These are phyloP conservation scores for Kluyveromyces nonfermentans DNA, from an alignment of 805 yeast species.

Conservation along the genomic window DNA sequence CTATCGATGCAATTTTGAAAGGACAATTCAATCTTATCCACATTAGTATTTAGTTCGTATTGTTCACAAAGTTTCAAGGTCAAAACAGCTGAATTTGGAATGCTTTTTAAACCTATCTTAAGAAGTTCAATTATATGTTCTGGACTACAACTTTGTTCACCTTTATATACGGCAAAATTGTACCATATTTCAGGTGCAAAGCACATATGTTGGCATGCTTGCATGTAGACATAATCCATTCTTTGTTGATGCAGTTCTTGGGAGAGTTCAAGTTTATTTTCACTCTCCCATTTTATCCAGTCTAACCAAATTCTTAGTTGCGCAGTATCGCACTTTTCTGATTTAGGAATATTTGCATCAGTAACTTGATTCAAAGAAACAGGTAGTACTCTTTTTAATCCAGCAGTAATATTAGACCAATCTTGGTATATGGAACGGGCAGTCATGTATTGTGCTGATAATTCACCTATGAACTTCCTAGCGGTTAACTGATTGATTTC, in stretches of 20 bases:
- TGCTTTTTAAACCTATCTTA: constrained; percentile 41
- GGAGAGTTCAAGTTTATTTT: constrained; percentile 54
- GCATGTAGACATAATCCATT: constrained; percentile 60
- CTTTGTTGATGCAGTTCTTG: constrained; percentile 45
- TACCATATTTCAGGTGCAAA: constrained; percentile 32
- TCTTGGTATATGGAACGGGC: constrained; percentile 73
- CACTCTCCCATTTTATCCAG: constrained; percentile 76
- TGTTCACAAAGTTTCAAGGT: constrained; percentile 60
- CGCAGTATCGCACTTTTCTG: constrained; percentile 16
- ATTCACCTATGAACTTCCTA: constrained; percentile 73
- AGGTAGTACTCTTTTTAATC: constrained; percentile 35
- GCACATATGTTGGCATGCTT: constrained; percentile 39
- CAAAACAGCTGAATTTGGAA: constrained; percentile 62
- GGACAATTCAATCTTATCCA: constrained; percentile 39
- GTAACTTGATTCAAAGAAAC: constrained; percentile 19
- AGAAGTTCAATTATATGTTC: constrained; percentile 34
- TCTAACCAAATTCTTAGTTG: constrained; percentile 51
- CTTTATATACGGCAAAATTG: constrained; percentile 28
- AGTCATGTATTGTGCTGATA: constrained; percentile 76
- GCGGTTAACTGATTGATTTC: constrained; percentile 67
- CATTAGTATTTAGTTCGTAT: constrained; percentile 49
- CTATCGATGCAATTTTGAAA: constrained; percentile 43
- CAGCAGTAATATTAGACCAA: constrained; percentile 48
- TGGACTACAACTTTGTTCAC: constrained; percentile 14
- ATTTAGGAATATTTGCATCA: constrained; percentile 22